Percentiles rank a stretch among this genome's conserved stretches.
Conservation (phyloP, 768 basidiomycete genomes). For the Boletellus ananiceps region DNA sequence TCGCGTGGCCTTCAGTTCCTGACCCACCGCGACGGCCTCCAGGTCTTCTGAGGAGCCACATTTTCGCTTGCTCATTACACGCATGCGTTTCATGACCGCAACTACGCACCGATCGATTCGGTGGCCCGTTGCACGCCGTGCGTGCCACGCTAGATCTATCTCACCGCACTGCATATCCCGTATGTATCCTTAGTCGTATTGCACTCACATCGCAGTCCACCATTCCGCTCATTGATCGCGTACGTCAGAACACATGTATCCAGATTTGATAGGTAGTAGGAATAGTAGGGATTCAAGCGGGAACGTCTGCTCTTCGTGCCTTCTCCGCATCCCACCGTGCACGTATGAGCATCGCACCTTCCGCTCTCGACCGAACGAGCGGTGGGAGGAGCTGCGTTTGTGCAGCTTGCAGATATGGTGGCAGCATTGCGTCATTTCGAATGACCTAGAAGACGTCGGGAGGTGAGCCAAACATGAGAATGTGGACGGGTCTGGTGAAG, state of each 20-base stretch:
- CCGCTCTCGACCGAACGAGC: slow-evolving; percentile 56
- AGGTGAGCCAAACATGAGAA: slow-evolving; percentile 2
- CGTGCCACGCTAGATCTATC: slow-evolving; percentile 18
- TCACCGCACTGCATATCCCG: slow-evolving; percentile 10
- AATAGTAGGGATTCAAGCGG: slow-evolving; percentile 12
- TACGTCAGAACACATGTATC: slow-evolving; percentile 11
- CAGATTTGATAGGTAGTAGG: slow-evolving; percentile 9
- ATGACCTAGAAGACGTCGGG: slow-evolving; percentile 59
- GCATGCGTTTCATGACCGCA: slow-evolving; percentile 16
- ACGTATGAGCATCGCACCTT: slow-evolving; percentile 66
- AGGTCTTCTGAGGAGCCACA: not conserved
- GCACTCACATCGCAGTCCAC: slow-evolving; percentile 8
- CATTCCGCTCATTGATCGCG: slow-evolving; percentile 11
- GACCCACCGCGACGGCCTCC: not conserved
- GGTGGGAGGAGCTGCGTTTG: slow-evolving; percentile 55
- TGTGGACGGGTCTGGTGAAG: not conserved
- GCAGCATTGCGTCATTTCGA: slow-evolving; percentile 66
- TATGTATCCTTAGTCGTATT: slow-evolving; percentile 18
- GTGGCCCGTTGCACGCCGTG: slow-evolving; percentile 19
- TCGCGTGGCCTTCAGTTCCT: not conserved
- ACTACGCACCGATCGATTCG: slow-evolving; percentile 19
- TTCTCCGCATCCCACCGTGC: slow-evolving; percentile 73
- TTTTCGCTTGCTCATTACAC: not conserved
- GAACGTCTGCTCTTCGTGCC: slow-evolving; percentile 18
- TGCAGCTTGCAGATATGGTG: slow-evolving; percentile 59